Conservation (phyloP, 768 basidiomycete genomes). For the Russula virescens region DNA sequence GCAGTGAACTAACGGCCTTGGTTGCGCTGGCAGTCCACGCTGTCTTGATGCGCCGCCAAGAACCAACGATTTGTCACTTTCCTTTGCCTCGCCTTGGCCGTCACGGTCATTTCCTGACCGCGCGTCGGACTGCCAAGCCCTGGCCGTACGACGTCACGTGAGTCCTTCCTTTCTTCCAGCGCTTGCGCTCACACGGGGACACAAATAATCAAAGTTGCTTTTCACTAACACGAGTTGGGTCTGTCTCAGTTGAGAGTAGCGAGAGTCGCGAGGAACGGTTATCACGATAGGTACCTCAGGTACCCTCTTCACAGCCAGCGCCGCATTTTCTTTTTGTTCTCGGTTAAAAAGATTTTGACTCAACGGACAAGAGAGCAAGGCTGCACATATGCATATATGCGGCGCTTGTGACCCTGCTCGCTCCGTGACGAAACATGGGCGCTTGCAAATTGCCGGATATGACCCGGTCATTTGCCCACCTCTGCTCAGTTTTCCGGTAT, state of each 20-base stretch:
- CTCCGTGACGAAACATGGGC: neutral
- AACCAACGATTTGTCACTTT: neutral
- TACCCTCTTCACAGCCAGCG: neutral
- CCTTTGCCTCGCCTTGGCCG: neutral
- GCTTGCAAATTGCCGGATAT: neutral
- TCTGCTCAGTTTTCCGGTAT: too few relatives aligned
- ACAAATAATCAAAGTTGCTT: too few relatives aligned
- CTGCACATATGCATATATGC: neutral
- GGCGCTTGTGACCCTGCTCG: neutral
- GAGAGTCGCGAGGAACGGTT: too few relatives aligned
- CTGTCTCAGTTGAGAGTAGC: too few relatives aligned
- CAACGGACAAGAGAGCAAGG: neutral
- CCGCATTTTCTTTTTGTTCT: neutral
- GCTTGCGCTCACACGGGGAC: too few relatives aligned
- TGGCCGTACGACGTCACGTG: slow-evolving; percentile 1
- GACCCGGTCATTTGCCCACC: neutral
- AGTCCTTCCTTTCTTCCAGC: too few relatives aligned
- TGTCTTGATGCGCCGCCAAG: slow-evolving; percentile 4
- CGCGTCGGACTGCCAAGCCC: too few relatives aligned
- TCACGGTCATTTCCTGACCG: neutral
- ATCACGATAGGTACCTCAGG: too few relatives aligned
- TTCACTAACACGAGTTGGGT: too few relatives aligned
- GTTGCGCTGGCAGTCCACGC: neutral
- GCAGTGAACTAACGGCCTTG: neutral
- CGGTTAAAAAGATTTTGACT: neutral